Percentiles rank a stretch among this genome's conserved stretches.
Conservation (phyloP, 257 asterid genomes). For the Petunia axillaris region DNA sequence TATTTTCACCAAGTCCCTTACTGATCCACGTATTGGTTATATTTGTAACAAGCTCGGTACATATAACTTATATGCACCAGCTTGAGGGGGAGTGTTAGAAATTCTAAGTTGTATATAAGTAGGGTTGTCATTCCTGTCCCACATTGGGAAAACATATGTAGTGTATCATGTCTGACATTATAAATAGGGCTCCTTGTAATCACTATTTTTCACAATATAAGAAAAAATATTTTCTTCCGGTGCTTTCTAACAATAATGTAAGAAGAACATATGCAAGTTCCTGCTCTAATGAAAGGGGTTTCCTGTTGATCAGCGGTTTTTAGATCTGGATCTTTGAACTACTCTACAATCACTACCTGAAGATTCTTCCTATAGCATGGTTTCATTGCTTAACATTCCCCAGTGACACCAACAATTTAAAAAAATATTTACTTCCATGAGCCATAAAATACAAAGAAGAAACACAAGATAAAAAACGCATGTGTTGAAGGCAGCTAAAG, state of each 20-base stretch:
- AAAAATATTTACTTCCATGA: not conserved
- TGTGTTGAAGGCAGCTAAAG: not conserved
- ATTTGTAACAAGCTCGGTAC: no score
- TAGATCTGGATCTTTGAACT: not conserved
- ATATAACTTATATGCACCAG: no score
- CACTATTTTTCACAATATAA: no score
- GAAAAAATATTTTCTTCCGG: no score
- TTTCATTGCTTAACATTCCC: not conserved
- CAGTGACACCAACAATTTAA: not conserved
- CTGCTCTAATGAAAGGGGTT: not conserved
- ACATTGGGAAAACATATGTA: no score
- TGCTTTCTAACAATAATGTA: not conserved
- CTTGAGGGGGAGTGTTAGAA: no score
- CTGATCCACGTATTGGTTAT: no score
- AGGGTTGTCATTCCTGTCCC: no score
- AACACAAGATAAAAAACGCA: not conserved
- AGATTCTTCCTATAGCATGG: not conserved
- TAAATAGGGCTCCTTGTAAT: no score
- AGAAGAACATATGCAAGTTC: not conserved
- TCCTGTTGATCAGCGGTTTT: not conserved
- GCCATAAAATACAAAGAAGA: not conserved
- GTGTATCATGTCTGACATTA: no score
- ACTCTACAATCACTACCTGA: not conserved
- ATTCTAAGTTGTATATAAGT: no score
- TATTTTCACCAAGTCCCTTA: no score